Conservation (phyloP, 164 flowering plant species). For the Vitis rupestris region DNA sequence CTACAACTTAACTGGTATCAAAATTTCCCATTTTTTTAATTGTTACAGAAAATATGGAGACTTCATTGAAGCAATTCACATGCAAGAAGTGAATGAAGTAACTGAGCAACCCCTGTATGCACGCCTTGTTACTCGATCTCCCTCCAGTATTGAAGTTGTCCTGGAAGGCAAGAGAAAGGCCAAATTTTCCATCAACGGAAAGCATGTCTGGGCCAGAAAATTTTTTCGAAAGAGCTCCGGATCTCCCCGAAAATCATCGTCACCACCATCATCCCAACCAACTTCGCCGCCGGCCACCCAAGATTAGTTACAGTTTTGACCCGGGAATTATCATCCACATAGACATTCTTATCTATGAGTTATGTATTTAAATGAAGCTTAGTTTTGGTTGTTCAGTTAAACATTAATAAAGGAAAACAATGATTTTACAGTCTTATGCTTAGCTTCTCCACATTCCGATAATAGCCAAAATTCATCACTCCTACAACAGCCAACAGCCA, state of each 20-base stretch:
- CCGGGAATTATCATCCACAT: no score
- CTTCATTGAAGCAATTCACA: constrained; percentile 35
- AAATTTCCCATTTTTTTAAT: not conserved
- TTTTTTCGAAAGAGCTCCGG: constrained; percentile 29
- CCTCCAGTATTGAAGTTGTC: constrained; percentile 15
- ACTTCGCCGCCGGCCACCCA: not conserved
- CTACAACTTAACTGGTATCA: no score
- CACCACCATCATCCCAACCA: not conserved
- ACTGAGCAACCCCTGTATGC: constrained; percentile 50
- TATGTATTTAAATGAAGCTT: not conserved
- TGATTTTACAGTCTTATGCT: no score
- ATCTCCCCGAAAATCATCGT: constrained; percentile 1
- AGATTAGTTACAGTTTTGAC: not conserved
- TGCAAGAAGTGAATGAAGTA: constrained; percentile 39
- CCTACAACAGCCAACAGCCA: constrained; percentile 30
- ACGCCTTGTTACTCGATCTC: constrained; percentile 30
- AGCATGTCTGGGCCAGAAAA: constrained; percentile 59
- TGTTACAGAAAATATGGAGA: constrained; percentile 43
- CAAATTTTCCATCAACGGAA: constrained; percentile 57
- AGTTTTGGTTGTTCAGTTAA: not conserved
- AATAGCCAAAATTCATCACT: constrained; percentile 29
- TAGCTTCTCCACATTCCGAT: constrained; percentile 4
- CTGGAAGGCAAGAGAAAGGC: constrained; percentile 27
- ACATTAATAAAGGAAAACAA: no score
- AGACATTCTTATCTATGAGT: no score